Evolutionary conservation across 768 basidiomycete species (phyloP), one percentile per base, ranked within the genome.

Genomic region (Pulveroboletus frians): DNA sequence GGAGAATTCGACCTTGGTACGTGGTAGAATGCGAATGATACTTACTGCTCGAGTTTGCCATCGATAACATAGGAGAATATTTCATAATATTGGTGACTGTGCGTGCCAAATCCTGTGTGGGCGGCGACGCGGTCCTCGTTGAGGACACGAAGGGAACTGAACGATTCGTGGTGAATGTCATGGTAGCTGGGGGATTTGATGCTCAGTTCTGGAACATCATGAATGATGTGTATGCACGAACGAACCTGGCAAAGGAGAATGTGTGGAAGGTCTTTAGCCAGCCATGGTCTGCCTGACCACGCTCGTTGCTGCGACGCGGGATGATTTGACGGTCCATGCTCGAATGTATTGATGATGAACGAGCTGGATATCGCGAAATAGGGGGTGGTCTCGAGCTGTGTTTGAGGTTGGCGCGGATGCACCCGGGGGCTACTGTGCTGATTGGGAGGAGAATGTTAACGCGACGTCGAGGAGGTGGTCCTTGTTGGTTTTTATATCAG

Each of bases 261-360:
- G 89, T 87, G 57, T 92, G 84, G 73, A 88, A 88, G 0, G 87
- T 83, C 74, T 91, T 92, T 46, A 93, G 72, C 90, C 90, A 93
- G 21, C 79, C 85, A 56, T 90, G 88, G 61, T 92, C 80, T 7
- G 84, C 85, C 41, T 85, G 70, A 3, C 86, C 88, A 17, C 88
- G 76, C 18, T 82, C 77, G 40, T 81, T 63, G 53, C 81, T 88
- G 42, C 66, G 74, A 47, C 88, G 78, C 14, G 76, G 74, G 39
- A 71, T 42, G 45, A 84, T 73, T 41, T 71, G 71, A 18, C 71
- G 41, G 21, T 11, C 35, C 14, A 53, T 52, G 40, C 26, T 40
- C 2, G 51, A 49, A n/a, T 6, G 43, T 66, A 65, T 65, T 4
- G 11, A 11, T 3, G 14, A 2, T 47, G 53, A 39, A 30, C 5